phyloP scores from a whole-genome alignment of 352 stramenopile species.

The Phytophthora podocarpi region DNA sequence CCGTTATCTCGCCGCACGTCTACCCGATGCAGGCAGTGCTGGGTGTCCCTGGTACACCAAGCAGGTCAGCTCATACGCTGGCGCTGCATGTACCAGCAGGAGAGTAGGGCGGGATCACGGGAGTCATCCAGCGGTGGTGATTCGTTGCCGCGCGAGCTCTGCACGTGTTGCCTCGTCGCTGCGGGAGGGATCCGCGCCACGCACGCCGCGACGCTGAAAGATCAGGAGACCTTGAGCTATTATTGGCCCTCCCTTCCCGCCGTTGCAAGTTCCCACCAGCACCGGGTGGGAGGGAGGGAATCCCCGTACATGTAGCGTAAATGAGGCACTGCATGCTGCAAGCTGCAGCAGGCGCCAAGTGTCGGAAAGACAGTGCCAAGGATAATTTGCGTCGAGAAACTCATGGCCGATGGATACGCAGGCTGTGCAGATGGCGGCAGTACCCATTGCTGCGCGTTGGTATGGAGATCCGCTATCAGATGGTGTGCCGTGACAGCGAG shows the following conservation, averaged over 20 bases:
- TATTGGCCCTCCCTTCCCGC: constrained; percentile 16
- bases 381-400: no score
- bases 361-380: no score
- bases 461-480: constrained; percentile 20
- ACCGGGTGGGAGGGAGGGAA: no score
- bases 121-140: constrained; percentile 9
- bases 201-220: constrained; percentile 15
- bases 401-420: no score
- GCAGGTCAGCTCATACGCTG: constrained; percentile 15
- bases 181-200: constrained; percentile 14
- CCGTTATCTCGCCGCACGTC: constrained; percentile 12
- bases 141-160: constrained; percentile 1
- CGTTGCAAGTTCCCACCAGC: constrained; percentile 30
- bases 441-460: constrained; percentile 20
- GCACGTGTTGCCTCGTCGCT: constrained; percentile 26
- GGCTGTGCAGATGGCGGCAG: constrained; percentile 11
- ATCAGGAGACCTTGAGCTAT: constrained; percentile 3
- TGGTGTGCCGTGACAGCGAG: constrained; percentile 13
- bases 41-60: not conserved
- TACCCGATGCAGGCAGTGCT: not conserved
- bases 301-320: no score
- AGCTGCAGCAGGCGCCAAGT: no score
- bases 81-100: not conserved
- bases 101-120: constrained; percentile 8
- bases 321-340: no score